These are phyloP conservation scores for Rhamnella rubrinervis DNA, from an alignment of 331 rosid genomes.

Conservation along the genomic window DNA sequence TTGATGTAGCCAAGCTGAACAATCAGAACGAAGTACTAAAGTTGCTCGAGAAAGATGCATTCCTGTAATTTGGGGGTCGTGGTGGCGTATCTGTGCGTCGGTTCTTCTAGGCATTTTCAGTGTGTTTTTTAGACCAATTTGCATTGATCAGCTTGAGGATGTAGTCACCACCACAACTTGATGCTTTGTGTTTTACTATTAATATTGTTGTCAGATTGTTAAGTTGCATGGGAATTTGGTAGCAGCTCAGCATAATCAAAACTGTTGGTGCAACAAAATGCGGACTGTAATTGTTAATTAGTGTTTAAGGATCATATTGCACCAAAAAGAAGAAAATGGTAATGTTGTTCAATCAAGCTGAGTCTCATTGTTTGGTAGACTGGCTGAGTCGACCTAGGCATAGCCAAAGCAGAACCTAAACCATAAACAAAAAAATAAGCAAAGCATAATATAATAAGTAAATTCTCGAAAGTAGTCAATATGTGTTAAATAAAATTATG, in stretches of 20 bases:
- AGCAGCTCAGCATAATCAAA: conserved; percentile 15
- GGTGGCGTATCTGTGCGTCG: conserved; percentile 13
- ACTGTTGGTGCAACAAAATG: conserved; percentile 11
- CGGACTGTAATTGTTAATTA: conserved; percentile 1
- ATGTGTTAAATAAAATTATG: too few relatives aligned
- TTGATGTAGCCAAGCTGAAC: conserved; percentile 96
- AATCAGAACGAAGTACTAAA: conserved; percentile 81
- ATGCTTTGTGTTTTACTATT: background rate
- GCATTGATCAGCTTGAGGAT: conserved; percentile 19
- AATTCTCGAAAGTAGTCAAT: too few relatives aligned
- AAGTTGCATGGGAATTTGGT: conserved; percentile 13
- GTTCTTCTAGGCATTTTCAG: conserved; percentile 18
- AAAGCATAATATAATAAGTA: too few relatives aligned
- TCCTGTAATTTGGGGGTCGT: conserved; percentile 47
- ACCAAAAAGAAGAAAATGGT: background rate
- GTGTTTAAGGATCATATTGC: background rate
- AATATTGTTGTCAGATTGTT: conserved; percentile 3
- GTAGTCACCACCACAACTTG: conserved; percentile 8
- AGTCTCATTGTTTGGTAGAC: too few relatives aligned
- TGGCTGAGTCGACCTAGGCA: too few relatives aligned
- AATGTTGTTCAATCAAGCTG: too few relatives aligned
- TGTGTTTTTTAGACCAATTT: conserved; percentile 38
- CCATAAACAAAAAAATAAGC: too few relatives aligned
- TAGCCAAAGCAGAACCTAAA: too few relatives aligned
- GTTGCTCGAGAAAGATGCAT: conserved; percentile 96